Percentiles rank a stretch among this genome's conserved stretches.
Evolutionary conservation across 1,139 yeast species (phyloP).

Genomic region (Zygotorulaspora mrakii): DNA sequence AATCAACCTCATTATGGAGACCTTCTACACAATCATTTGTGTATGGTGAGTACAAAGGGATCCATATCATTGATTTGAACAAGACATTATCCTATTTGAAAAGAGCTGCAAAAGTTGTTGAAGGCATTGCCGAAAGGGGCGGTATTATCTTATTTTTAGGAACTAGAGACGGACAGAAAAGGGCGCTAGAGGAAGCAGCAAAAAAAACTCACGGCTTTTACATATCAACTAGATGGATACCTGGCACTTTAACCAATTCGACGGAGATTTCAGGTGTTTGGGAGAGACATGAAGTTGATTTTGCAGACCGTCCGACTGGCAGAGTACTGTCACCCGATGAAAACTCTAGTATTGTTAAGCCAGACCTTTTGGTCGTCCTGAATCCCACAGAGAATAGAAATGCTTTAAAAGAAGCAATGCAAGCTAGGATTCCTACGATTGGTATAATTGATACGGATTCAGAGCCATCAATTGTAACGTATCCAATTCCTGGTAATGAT

Average conservation of each 20-base stretch:
- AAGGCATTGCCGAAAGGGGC: constrained; percentile 77
- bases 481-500: constrained; percentile 95
- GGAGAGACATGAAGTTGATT: constrained; percentile 64
- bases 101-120: constrained; percentile 74
- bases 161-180: constrained; percentile 71
- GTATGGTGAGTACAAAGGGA: constrained; percentile 82
- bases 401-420: constrained; percentile 77
- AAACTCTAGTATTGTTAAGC: constrained; percentile 55
- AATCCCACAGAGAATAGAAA: constrained; percentile 87
- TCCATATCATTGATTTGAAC: constrained; percentile 85
- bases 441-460: constrained; percentile 92
- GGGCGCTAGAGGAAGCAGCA: constrained; percentile 78
- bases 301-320: constrained; percentile 57
- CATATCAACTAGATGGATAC: constrained; percentile 85
- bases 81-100: constrained; percentile 72
- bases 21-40: constrained; percentile 85
- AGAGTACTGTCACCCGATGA: constrained; percentile 51
- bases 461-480: constrained; percentile 84
- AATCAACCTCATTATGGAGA: constrained; percentile 73
- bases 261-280: constrained; percentile 60
- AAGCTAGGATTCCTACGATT: constrained; percentile 82
- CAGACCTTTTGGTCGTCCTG: constrained; percentile 80
- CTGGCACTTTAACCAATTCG: constrained; percentile 90
- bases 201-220: constrained; percentile 72
- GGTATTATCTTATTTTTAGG: constrained; percentile 86